phyloP scores from a whole-genome alignment of 1,284 basidiomycete genomes.

The Thecaphora thlaspeos region DNA sequence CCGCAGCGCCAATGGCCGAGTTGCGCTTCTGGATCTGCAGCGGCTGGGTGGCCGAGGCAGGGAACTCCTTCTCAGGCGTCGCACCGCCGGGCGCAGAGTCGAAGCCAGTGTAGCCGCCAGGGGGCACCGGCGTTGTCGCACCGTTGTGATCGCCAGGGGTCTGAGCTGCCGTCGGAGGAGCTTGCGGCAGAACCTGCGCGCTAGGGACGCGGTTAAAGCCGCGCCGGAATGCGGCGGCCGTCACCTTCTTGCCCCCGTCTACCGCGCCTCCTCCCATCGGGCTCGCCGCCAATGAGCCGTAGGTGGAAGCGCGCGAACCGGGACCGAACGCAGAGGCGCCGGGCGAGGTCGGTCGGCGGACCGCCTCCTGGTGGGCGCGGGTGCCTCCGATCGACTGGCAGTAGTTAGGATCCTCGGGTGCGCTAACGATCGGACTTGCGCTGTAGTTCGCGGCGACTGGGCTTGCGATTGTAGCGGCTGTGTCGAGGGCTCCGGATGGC shows the following conservation, averaged over 20 bases:
- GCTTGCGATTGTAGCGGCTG: not conserved
- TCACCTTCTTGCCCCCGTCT: conserved; percentile 46
- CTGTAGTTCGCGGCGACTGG: not conserved
- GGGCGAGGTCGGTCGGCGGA: conserved; percentile 36
- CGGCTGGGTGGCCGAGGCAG: conserved; percentile 11
- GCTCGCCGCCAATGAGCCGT: conserved; percentile 12
- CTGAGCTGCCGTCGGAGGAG: not conserved
- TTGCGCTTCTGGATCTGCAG: conserved; percentile 37
- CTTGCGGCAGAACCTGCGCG: conserved; percentile 7
- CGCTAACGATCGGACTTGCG: too few relatives aligned
- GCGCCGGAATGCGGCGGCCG: conserved; percentile 47
- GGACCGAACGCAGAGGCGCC: not conserved
- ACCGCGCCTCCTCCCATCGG: conserved; percentile 6
- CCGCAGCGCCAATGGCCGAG: conserved; percentile 15
- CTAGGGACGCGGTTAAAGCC: conserved; percentile 42
- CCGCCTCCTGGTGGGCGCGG: conserved; percentile 42
- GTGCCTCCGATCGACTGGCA: conserved; percentile 46
- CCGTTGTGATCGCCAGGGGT: conserved; percentile 4
- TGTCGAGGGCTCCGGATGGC: conserved; percentile 6
- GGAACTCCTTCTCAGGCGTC: conserved; percentile 9
- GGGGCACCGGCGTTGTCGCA: conserved; percentile 9
- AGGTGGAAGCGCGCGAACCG: conserved; percentile 10
- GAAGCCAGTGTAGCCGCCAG: conserved; percentile 9
- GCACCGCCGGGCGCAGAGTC: not conserved
- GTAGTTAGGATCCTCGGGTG: conserved; percentile 33